phyloP scores from a whole-genome alignment of 2,329 filamentous ascomycete species.

The Trichoderma atroviride region DNA sequence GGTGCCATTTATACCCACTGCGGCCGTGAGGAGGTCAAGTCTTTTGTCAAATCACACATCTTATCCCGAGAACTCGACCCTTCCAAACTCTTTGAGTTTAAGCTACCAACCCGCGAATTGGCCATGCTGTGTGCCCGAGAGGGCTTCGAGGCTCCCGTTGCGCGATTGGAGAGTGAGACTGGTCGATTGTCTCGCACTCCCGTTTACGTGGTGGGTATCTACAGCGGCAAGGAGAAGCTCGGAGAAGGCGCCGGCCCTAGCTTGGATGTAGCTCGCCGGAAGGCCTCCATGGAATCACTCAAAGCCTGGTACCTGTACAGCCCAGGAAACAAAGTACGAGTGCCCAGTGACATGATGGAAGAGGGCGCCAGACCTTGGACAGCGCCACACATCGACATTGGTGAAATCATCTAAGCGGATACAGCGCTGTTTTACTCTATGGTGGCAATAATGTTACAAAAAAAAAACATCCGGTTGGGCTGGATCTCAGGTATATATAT shows the following conservation, averaged over 20 bases:
- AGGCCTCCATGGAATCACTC: slow-evolving; percentile 81
- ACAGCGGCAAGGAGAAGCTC: slow-evolving; percentile 85
- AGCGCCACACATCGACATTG: slow-evolving; percentile 69
- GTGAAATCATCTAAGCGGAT: slow-evolving; percentile 62
- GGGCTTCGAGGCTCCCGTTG: slow-evolving; percentile 84
- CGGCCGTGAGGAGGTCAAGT: slow-evolving; percentile 75
- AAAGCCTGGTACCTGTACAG: slow-evolving; percentile 98
- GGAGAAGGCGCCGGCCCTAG: slow-evolving; percentile 85
- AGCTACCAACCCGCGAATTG: slow-evolving; percentile 80
- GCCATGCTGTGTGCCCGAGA: slow-evolving; percentile 82
- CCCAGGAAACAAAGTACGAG: slow-evolving; percentile 64
- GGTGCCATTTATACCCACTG: slow-evolving; percentile 85
- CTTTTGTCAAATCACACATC: slow-evolving; percentile 83
- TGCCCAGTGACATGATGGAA: slow-evolving; percentile 71
- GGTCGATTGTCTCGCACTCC: slow-evolving; percentile 82
- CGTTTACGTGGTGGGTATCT: slow-evolving; percentile 93
- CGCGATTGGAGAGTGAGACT: slow-evolving; percentile 86
- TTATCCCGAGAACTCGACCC: slow-evolving; percentile 78
- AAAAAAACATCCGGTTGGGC: not conserved
- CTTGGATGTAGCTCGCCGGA: slow-evolving; percentile 73
- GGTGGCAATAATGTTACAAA: slow-evolving; percentile 4
- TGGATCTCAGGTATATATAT: slow-evolving; percentile 19
- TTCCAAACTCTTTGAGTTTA: slow-evolving; percentile 79
- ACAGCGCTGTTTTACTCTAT: slow-evolving; percentile 23
- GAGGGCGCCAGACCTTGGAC: slow-evolving; percentile 65